Evolutionary conservation across 805 yeast species (phyloP).

Genomic region (Yarrowia keelungensis): DNA sequence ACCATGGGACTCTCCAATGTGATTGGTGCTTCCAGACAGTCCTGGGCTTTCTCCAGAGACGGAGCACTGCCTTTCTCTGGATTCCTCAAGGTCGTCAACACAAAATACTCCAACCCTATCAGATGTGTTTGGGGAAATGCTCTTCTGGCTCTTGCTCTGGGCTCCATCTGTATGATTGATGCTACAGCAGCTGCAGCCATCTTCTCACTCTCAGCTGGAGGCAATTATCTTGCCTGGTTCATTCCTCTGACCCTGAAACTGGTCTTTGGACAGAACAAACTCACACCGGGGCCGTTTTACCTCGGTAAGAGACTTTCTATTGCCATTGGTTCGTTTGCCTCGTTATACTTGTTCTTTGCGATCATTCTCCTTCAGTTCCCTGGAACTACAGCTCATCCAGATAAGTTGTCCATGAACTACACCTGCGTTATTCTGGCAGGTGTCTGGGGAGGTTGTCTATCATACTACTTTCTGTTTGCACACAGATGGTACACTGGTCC

Average conservation of each 20-base stretch:
- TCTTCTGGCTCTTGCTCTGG: conserved; percentile 57
- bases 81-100: conserved; percentile 63
- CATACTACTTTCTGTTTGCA: conserved; percentile 62
- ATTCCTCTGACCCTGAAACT: conserved; percentile 64
- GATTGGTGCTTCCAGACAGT: conserved; percentile 71
- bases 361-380: conserved; percentile 71
- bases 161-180: conserved; percentile 65
- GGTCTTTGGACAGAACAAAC: conserved; percentile 57
- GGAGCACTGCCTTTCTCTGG: conserved; percentile 71
- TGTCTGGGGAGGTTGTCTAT: conserved; percentile 60
- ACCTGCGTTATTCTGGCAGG: conserved; percentile 67
- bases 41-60: conserved; percentile 77
- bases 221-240: conserved; percentile 69
- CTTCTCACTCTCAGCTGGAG: conserved; percentile 67
- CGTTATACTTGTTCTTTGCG: conserved; percentile 59
- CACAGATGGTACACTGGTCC: conserved; percentile 67
- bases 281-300: conserved; percentile 71
- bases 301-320: conserved; percentile 60
- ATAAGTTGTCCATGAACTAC: conserved; percentile 65
- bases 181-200: conserved; percentile 68
- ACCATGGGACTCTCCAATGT: conserved; percentile 70
- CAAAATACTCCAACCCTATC: conserved; percentile 64
- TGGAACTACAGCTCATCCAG: conserved; percentile 47
- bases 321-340: conserved; percentile 56
- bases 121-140: conserved; percentile 67